Evolutionary conservation across 2,329 filamentous ascomycete genomes (phyloP).

Genomic region (Aspergillus jensenii): DNA sequence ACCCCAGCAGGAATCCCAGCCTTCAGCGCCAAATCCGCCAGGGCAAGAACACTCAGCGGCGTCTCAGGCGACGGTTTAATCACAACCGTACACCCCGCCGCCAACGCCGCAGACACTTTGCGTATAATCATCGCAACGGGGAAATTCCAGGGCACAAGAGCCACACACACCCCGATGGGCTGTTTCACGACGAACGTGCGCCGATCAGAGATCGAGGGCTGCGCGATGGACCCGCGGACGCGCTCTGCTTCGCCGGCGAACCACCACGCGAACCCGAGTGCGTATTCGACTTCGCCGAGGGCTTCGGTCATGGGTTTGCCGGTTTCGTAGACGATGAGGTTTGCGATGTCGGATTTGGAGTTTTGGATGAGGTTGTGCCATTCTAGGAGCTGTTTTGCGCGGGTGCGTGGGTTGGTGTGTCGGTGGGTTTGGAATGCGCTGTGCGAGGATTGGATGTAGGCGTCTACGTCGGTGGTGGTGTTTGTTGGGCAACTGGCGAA

Average conservation of each 20-base stretch:
- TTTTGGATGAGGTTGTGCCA: background rate
- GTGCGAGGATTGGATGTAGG: background rate
- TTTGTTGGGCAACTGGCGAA: background rate
- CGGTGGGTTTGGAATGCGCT: background rate
- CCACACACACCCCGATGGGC: background rate
- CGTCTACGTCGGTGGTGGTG: background rate
- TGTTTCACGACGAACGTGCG: background rate
- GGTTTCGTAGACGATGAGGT: background rate
- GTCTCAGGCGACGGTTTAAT: constrained; percentile 36
- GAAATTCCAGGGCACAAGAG: background rate
- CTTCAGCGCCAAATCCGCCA: constrained; percentile 23
- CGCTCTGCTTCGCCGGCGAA: background rate
- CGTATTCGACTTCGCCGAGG: background rate
- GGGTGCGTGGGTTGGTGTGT: background rate
- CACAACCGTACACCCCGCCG: constrained; percentile 29
- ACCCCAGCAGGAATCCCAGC: constrained; percentile 33
- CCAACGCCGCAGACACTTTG: background rate
- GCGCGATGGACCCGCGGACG: background rate
- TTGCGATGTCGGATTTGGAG: background rate
- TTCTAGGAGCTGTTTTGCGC: background rate
- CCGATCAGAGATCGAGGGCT: background rate
- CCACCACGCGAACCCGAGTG: background rate
- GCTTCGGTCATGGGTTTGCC: background rate
- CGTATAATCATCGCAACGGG: background rate
- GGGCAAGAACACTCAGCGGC: constrained; percentile 30